Base-by-base conservation (phyloP, 1,284 basidiomycete species). In the Jaminaea rosea region DNA sequence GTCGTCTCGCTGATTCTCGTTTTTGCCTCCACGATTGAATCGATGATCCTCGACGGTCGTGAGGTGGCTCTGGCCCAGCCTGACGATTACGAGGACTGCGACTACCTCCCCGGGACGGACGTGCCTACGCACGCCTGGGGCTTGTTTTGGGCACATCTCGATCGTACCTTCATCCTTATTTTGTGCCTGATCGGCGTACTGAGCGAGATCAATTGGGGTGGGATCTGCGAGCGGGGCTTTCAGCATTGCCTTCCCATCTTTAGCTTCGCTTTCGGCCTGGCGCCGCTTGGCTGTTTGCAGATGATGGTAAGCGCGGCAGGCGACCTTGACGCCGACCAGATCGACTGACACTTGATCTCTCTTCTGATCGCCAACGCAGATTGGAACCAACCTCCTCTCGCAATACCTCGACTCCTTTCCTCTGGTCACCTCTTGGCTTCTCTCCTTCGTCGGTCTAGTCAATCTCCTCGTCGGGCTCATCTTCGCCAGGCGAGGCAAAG, bases 131-230 rank as follows among this genome's bases (percentile, higher is more conserved):
- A 55, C 2, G 55, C 60, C 27, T 56, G 65, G 47, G 65, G 65
- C 17, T 50, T 64, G 0, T 64, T 67, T 45, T 67, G 65, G 65
- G 50, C 54, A 1, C 59, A 62, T 29, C 53, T 67, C 0, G 59
- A 67, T 47, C 56, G 62, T 29, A 17, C 53, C 10, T 58, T 49
- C n/a, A 26, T 52, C 9, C 10, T 50, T 13, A 29, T 58, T 7
- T 27, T 63, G 9, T 46, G 58, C 4, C 15, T 58, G 23, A 39
- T 56, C 26, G 50, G 63, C 24, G 27, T 65, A 1, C 53, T 65
- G 19, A 42, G 39, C 23, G 64, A 66, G 26, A 47, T 62, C 4
- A 60, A 59, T 5, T 55, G 60, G 62, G 44, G 44, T 9, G 53
- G 53, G 0, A 21, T 52, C 1, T 21, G 58, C 9, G 47, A 66